phyloP scores from a whole-genome alignment of 2,329 filamentous ascomycete genomes.

The Annulohypoxylon truncatum region DNA sequence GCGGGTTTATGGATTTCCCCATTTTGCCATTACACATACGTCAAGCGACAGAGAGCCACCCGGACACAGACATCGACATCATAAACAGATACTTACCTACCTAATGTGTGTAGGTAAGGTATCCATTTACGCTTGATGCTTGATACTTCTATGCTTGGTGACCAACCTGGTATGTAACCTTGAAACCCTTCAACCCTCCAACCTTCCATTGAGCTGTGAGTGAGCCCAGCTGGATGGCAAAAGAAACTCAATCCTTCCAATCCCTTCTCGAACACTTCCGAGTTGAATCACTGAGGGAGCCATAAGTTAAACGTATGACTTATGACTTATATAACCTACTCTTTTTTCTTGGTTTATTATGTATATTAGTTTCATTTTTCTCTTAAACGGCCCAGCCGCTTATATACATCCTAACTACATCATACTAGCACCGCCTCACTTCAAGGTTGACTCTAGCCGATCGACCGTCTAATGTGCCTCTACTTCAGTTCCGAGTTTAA shows the following conservation, averaged over 20 bases:
- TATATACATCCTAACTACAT: constrained; percentile 10
- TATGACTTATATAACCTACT: constrained; percentile 7
- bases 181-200: background rate
- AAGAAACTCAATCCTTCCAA: constrained; percentile 13
- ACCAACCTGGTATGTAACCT: constrained; percentile 28
- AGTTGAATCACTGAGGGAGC: background rate
- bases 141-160: background rate
- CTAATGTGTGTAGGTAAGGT: constrained; percentile 21
- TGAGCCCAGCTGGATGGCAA: background rate
- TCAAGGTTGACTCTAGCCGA: constrained; percentile 12
- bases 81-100: constrained; percentile 15
- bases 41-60: constrained; percentile 40
- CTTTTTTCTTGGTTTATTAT: background rate
- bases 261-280: constrained; percentile 31
- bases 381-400: constrained; percentile 1
- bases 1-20: constrained; percentile 30
- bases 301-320: constrained; percentile 2
- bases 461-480: constrained; percentile 15
- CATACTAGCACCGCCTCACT: constrained; percentile 24
- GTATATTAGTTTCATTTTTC: no score
- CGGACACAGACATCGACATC: constrained; percentile 20
- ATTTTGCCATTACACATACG: constrained; percentile 38
- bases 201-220: constrained; percentile 1
- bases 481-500: constrained; percentile 22
- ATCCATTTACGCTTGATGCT: background rate